These are phyloP conservation scores for Salix purpurea DNA, from an alignment of 345 rosid genomes.

Conservation along the genomic window DNA sequence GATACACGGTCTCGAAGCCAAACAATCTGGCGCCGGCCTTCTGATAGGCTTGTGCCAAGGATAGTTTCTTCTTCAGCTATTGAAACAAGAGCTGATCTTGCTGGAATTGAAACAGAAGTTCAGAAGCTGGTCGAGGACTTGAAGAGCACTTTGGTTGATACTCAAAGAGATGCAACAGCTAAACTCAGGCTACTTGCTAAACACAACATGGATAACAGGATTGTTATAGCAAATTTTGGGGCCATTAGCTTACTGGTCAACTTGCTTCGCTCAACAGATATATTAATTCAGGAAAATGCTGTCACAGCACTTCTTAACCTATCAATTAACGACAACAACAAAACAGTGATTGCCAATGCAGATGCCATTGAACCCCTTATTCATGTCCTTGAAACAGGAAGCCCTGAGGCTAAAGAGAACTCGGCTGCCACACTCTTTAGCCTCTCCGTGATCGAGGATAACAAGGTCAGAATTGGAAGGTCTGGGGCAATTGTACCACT, in stretches of 20 bases:
- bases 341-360: slow-evolving; percentile 59
- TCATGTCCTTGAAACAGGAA: slow-evolving; percentile 76
- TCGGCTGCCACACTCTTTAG: slow-evolving; percentile 87
- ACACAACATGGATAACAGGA: slow-evolving; percentile 71
- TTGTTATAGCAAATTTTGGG: slow-evolving; percentile 69
- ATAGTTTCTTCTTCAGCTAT: slow-evolving; percentile 58
- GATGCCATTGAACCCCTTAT: slow-evolving; percentile 75
- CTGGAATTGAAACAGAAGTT: slow-evolving; percentile 66
- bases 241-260: slow-evolving; percentile 58
- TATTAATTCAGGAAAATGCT: slow-evolving; percentile 63
- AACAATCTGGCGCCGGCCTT: slow-evolving; percentile 67
- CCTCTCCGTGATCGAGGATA: slow-evolving; percentile 74
- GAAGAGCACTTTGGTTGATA: slow-evolving; percentile 46
- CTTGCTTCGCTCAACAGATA: slow-evolving; percentile 56
- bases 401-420: slow-evolving; percentile 78
- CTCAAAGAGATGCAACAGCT: slow-evolving; percentile 56
- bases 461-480: slow-evolving; percentile 72
- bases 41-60: slow-evolving; percentile 64
- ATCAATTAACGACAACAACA: slow-evolving; percentile 78
- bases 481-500: slow-evolving; percentile 87
- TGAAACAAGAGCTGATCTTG: slow-evolving; percentile 72
- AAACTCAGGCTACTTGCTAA: slow-evolving; percentile 70
- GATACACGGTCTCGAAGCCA: slow-evolving; percentile 61
- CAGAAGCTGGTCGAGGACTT: slow-evolving; percentile 64
- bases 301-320: slow-evolving; percentile 89